phyloP scores from a whole-genome alignment of 164 flowering plant species.

The Liquidambar formosana region DNA sequence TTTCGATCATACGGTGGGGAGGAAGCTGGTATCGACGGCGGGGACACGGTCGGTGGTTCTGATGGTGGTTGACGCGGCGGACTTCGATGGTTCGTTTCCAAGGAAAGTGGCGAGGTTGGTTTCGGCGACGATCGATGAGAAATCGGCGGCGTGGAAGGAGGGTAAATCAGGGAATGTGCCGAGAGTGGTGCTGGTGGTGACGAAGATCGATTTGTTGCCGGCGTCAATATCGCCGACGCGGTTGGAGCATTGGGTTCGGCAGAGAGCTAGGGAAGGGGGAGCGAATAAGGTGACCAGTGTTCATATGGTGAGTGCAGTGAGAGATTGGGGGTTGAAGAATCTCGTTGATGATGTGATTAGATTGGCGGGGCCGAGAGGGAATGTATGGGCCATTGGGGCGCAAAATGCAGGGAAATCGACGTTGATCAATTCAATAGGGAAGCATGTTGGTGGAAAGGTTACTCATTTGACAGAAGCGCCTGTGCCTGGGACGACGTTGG shows the following conservation, averaged over 20 bases:
- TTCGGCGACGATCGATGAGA: constrained; percentile 66
- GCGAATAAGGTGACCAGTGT: constrained; percentile 63
- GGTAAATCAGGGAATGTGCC: constrained; percentile 91
- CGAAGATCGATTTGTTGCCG: constrained; percentile 88
- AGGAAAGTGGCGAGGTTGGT: constrained; percentile 66
- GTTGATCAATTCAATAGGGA: constrained; percentile 79
- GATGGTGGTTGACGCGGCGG: constrained; percentile 86
- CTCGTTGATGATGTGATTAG: constrained; percentile 66
- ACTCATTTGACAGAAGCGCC: constrained; percentile 86
- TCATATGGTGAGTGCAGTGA: constrained; percentile 84
- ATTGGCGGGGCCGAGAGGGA: constrained; percentile 76
- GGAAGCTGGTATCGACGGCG: constrained; percentile 44
- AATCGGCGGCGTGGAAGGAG: constrained; percentile 73
- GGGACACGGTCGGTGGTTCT: constrained; percentile 76
- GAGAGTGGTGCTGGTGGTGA: constrained; percentile 76
- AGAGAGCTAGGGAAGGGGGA: constrained; percentile 81
- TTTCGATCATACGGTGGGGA: constrained; percentile 87
- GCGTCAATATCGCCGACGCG: constrained; percentile 47
- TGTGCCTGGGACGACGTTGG: constrained; percentile 94
- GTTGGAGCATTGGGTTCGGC: constrained; percentile 89
- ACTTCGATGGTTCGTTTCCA: constrained; percentile 94
- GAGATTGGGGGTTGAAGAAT: constrained; percentile 84
- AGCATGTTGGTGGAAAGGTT: constrained; percentile 52
- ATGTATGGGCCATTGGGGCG: constrained; percentile 93
- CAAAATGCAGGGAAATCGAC: constrained; percentile 98